Conservation (phyloP, 2,329 filamentous ascomycete species). For the Blastomyces percursus region DNA sequence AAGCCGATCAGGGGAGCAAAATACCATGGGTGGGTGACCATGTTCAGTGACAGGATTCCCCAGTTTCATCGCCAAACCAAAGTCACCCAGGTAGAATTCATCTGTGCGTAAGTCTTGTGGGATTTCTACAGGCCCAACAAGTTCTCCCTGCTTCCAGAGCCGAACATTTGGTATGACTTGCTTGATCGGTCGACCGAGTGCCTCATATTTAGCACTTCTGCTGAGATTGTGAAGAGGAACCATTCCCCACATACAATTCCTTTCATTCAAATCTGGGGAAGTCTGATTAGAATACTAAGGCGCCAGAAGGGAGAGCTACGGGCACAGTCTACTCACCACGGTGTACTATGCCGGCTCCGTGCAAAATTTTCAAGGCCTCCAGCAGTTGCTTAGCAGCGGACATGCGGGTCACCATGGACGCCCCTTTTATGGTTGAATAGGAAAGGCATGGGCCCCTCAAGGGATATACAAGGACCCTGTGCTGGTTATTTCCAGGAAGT, state of each 20-base stretch:
- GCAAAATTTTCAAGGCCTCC: slow-evolving; percentile 1
- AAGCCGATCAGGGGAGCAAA: slow-evolving; percentile 22
- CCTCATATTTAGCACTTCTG: slow-evolving; percentile 20
- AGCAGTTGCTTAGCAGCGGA: slow-evolving; percentile 6
- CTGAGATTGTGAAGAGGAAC: slow-evolving; percentile 16
- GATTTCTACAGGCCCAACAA: slow-evolving; percentile 16
- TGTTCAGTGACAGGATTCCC: slow-evolving; percentile 9
- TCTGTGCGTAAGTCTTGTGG: slow-evolving; percentile 18
- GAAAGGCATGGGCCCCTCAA: not conserved
- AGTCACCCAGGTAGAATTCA: slow-evolving; percentile 23
- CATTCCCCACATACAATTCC: slow-evolving; percentile 23
- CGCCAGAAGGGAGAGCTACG: no score
- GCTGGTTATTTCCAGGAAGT: slow-evolving; percentile 8
- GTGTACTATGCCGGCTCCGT: slow-evolving; percentile 2
- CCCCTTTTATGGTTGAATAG: no score
- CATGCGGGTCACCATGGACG: slow-evolving; percentile 3
- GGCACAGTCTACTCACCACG: not conserved
- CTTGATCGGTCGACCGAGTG: slow-evolving; percentile 19
- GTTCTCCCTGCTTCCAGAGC: slow-evolving; percentile 20
- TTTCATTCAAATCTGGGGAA: slow-evolving; percentile 17
- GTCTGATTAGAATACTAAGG: not conserved
- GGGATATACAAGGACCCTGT: slow-evolving; percentile 10
- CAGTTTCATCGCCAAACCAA: slow-evolving; percentile 20
- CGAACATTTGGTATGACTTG: slow-evolving; percentile 18
- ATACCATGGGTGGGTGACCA: slow-evolving; percentile 14